Evolutionary conservation across 768 basidiomycete genomes (phyloP).

Genomic region (Albatrellus ellisii): DNA sequence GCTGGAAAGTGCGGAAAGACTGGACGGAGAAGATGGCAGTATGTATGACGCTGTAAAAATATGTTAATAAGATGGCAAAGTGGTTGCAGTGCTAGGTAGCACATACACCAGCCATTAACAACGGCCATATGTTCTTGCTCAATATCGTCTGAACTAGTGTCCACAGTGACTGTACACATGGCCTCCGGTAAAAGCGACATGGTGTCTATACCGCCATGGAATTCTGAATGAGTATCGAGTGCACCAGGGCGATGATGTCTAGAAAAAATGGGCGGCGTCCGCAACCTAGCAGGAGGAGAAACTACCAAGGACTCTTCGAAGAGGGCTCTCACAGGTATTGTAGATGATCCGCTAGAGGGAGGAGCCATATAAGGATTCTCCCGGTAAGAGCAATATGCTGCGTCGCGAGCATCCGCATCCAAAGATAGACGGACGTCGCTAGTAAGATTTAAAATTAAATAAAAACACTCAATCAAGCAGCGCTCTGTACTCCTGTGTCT

Average conservation of each 20-base stretch:
- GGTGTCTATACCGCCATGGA: not conserved
- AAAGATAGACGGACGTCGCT: too few species aligned
- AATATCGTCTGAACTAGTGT: not conserved
- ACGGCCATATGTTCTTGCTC: not conserved
- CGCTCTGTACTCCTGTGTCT: too few species aligned
- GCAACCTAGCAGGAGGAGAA: not conserved
- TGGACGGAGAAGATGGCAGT: conserved; percentile 1
- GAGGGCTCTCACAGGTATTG: not conserved
- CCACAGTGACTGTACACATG: not conserved
- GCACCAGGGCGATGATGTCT: not conserved
- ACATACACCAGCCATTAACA: conserved; percentile 4
- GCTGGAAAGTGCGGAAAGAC: not conserved
- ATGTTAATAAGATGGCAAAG: not conserved
- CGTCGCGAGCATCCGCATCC: too few species aligned
- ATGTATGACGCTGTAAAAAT: not conserved
- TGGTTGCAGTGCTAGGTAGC: not conserved
- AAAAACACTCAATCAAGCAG: too few species aligned
- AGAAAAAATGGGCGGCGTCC: not conserved
- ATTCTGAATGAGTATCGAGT: too few species aligned
- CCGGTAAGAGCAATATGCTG: too few species aligned
- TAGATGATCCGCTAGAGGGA: too few species aligned
- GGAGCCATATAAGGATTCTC: too few species aligned
- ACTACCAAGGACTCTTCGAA: not conserved
- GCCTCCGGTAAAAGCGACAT: not conserved
- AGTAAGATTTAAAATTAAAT: too few species aligned